Base-by-base conservation (phyloP, 371 early-diverging fungal species). In the Syncephalis plumigaleata region DNA sequence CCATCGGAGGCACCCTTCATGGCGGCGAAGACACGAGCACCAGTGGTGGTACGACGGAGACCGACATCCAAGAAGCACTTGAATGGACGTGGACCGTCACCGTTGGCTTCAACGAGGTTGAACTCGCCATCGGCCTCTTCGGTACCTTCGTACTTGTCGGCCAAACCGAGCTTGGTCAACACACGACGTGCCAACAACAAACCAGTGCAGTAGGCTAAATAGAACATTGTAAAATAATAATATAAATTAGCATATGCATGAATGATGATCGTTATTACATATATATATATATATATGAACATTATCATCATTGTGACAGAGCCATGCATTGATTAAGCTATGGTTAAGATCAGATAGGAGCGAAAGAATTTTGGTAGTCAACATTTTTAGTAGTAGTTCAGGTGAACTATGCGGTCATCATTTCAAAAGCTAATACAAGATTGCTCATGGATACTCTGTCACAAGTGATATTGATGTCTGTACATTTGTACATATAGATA, bases 1-100 rank as follows among this genome's bases (percentile, higher is more conserved):
- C 98, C 98, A 76, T 99, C 99, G 63, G 91, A 91, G 59, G 98
- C 98, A 74, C 99, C 99, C 87, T 98, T 99, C 79, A 98, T 83
- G 69, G 92, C 98, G 65, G 84, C 95, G 62, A 98, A 99, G 65
- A 98, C 88, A 75, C 90, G 89, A 65, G 95, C 87, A 66, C 99
- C 99, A 55, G 95, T 98, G 71, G 98, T 92, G 70, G 98, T 88
- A 66, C 98, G 89, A 68, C 84, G 82, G 51, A 98, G 84, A 75
- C 99, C 99, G 52, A 94, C 91, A 76, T 99, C 99, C 51, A 99
- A 79, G 88, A 87, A 99, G 56, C 87, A 88, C 80, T 90, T 91
- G 90, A 95, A 96, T 56, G 99, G 96, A 52, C 91, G 88, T 58
- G 92, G 91, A 56, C 90, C 97, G 59, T 89, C 92, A 56, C 84